These are phyloP conservation scores for Senna tora DNA, from an alignment of 306 rosid genomes.

Conservation along the genomic window DNA sequence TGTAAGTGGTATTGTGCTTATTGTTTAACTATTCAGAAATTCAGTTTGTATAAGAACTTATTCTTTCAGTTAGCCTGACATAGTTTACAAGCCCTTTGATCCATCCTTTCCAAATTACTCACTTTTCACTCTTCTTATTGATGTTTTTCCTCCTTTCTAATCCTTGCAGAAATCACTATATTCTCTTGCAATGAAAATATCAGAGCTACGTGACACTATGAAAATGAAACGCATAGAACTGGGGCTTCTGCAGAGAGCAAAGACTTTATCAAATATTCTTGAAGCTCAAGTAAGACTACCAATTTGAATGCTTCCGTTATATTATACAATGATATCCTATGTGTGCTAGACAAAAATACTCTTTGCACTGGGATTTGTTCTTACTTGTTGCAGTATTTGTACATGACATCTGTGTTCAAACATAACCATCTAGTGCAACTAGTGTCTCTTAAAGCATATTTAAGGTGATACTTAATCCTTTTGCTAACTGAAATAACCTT, in stretches of 20 bases:
- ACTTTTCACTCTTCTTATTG: conserved; percentile 22
- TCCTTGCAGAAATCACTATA: conserved; percentile 63
- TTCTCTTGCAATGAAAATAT: conserved; percentile 60
- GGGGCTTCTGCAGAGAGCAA: conserved; percentile 60
- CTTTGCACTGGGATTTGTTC: neutral
- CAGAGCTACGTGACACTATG: conserved; percentile 65
- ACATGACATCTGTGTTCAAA: conserved; percentile 7
- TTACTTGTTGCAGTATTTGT: conserved; percentile 11
- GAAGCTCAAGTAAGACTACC: conserved; percentile 71
- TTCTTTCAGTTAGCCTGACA: conserved; percentile 22
- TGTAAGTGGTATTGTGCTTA: conserved; percentile 6
- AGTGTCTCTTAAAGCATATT: conserved; percentile 23
- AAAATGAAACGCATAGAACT: conserved; percentile 63
- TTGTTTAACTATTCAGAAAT: conserved; percentile 23
- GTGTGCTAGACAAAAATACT: neutral
- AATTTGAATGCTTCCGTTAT: conserved; percentile 15
- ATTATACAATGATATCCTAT: conserved; percentile 14
- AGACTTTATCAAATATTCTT: conserved; percentile 63
- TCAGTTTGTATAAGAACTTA: neutral
- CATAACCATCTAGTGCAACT: conserved; percentile 8
- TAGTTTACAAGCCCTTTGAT: neutral
- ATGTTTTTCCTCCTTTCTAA: conserved; percentile 24
- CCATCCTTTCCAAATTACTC: conserved; percentile 29
- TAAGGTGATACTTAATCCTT: neutral
- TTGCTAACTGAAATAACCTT: no score